Evolutionary conservation across 768 basidiomycete species (phyloP).

Genomic region (Pleurotus tuber-regium): DNA sequence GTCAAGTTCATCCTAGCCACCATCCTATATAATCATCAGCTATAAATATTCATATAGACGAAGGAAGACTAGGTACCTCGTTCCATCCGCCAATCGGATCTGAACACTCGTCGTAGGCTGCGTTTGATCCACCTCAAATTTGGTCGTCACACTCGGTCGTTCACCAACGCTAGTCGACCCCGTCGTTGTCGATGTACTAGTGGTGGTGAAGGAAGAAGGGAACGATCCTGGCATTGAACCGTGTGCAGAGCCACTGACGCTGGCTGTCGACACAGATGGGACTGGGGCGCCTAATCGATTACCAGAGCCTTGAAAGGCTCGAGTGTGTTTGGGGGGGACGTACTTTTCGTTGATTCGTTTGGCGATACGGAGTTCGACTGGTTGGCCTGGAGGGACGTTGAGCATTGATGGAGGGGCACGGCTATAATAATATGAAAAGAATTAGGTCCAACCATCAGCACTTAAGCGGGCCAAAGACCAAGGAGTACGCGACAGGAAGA

Average conservation of each 20-base stretch:
- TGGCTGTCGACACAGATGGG: constrained; percentile 32
- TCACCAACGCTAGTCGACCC: constrained; percentile 22
- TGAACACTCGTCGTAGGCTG: constrained; percentile 88
- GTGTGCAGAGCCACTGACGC: too few relatives aligned
- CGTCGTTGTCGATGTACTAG: constrained; percentile 22
- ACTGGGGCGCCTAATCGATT: constrained; percentile 80
- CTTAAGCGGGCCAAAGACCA: too few relatives aligned
- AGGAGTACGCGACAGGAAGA: too few relatives aligned
- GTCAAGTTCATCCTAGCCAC: constrained; percentile 86
- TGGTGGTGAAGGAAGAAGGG: constrained; percentile 34
- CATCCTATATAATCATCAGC: constrained; percentile 43
- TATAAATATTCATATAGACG: background rate
- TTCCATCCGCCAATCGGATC: constrained; percentile 87
- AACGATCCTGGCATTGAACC: constrained; percentile 67
- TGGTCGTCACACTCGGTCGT: constrained; percentile 40
- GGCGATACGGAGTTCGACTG: constrained; percentile 77
- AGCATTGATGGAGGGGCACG: constrained; percentile 78
- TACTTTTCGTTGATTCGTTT: constrained; percentile 74
- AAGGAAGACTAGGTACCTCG: constrained; percentile 48
- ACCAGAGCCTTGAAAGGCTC: constrained; percentile 70
- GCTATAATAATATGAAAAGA: constrained; percentile 34
- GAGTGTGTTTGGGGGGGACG: constrained; percentile 48
- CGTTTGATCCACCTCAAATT: constrained; percentile 80
- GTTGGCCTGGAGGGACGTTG: constrained; percentile 72
- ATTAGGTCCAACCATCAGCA: background rate